phyloP scores from a whole-genome alignment of 257 asterid genomes.

The Nicotiana otophora region DNA sequence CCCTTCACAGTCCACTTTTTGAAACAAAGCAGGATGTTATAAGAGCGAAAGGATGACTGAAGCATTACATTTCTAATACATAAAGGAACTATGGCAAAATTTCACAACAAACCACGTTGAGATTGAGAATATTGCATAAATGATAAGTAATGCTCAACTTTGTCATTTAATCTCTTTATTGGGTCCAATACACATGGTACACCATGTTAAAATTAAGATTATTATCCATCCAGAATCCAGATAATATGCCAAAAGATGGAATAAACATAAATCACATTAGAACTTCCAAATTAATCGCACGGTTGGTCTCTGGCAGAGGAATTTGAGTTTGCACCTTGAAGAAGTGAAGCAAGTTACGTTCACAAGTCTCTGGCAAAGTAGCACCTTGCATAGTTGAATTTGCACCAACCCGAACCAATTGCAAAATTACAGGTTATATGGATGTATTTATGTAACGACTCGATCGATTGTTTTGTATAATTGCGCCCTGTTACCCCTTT shows the following conservation, averaged over 20 bases:
- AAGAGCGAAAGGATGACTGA: not conserved
- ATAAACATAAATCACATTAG: not conserved
- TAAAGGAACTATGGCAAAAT: not conserved
- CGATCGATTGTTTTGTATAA: too few relatives aligned
- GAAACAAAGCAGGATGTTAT: not conserved
- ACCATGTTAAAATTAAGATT: slow-evolving; percentile 26
- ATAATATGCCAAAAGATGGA: slow-evolving; percentile 30
- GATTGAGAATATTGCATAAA: too few relatives aligned
- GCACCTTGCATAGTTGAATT: too few relatives aligned
- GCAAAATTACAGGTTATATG: too few relatives aligned
- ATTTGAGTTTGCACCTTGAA: too few relatives aligned
- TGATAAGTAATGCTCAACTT: not conserved
- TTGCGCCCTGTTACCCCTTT: too few relatives aligned
- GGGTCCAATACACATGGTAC: slow-evolving; percentile 28
- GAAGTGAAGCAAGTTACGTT: too few relatives aligned
- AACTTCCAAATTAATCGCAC: too few relatives aligned
- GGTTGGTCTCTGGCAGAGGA: too few relatives aligned
- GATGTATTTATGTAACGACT: too few relatives aligned
- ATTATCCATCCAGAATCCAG: slow-evolving; percentile 32
- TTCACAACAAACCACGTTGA: not conserved
- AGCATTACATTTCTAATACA: not conserved
- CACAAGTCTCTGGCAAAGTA: too few relatives aligned
- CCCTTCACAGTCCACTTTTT: not conserved
- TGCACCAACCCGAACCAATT: too few relatives aligned
- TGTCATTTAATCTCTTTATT: slow-evolving; percentile 27